Evolutionary conservation across 768 basidiomycete genomes (phyloP).

Genomic region (Gloeopeniophorella convolvens): DNA sequence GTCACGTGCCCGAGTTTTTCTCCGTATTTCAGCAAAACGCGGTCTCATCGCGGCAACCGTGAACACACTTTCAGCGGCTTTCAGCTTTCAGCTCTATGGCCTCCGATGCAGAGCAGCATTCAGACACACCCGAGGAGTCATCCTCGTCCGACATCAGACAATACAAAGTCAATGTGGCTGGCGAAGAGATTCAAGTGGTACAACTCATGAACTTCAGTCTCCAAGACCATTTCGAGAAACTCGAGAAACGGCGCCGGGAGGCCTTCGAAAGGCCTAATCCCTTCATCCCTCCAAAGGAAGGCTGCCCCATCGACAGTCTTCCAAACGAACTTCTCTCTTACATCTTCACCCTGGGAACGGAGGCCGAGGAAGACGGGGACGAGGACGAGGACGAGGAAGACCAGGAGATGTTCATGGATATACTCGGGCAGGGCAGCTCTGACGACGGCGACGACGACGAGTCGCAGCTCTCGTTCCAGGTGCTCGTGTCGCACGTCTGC

Average conservation of each 20-base stretch:
- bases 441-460: slow-evolving; percentile 5
- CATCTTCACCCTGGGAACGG: slow-evolving; percentile 27
- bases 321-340: slow-evolving; percentile 55
- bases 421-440: slow-evolving; percentile 10
- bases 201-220: neutral
- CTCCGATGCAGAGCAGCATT: neutral
- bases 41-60: neutral
- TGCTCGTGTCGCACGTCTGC: slow-evolving; percentile 58
- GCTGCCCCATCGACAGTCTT: slow-evolving; percentile 35
- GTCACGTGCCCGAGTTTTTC: no score
- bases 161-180: neutral
- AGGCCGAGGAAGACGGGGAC: slow-evolving; percentile 21
- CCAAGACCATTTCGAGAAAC: neutral
- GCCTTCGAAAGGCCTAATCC: neutral
- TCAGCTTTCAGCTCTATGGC: neutral
- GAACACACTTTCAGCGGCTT: neutral
- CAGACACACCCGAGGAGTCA: neutral
- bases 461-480: slow-evolving; percentile 35
- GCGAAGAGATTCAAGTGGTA: neutral
- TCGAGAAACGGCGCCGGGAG: neutral
- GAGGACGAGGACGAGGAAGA: slow-evolving; percentile 24
- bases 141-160: neutral
- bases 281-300: neutral
- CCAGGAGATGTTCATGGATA: slow-evolving; percentile 18
- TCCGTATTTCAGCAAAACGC: no score